Percentiles rank a stretch among this genome's conserved stretches.
These are phyloP conservation scores for Ascoidea tarda DNA, from an alignment of 805 yeast genomes.

Conservation along the genomic window DNA sequence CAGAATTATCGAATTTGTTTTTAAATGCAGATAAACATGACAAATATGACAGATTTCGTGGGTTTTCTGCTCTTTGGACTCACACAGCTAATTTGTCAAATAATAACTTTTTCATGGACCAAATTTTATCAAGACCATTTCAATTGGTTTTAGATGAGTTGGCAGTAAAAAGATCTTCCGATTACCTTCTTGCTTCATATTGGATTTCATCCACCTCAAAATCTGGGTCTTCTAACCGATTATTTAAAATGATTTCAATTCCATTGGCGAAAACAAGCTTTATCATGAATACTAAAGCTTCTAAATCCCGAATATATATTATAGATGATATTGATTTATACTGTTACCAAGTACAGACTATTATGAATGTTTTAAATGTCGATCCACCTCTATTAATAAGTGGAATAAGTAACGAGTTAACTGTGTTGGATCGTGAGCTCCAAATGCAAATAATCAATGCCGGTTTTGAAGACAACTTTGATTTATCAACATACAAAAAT, in stretches of 20 bases:
- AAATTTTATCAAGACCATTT: conserved; percentile 46
- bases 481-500: conserved; percentile 47
- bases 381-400: conserved; percentile 29
- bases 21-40: conserved; percentile 20
- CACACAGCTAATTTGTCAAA: conserved; percentile 41
- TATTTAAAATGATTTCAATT: conserved; percentile 46
- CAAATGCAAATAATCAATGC: conserved; percentile 17
- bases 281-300: conserved; percentile 11
- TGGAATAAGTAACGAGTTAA: conserved; percentile 41
- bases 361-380: conserved; percentile 36
- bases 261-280: conserved; percentile 33
- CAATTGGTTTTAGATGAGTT: conserved; percentile 56
- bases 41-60: conserved; percentile 29
- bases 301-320: conserved; percentile 14
- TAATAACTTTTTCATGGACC: conserved; percentile 18
- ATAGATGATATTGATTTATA: conserved; percentile 52
- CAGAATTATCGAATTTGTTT: conserved; percentile 49
- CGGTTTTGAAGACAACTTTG: conserved; percentile 19
- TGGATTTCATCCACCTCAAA: conserved; percentile 33
- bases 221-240: conserved; percentile 42
- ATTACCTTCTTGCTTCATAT: conserved; percentile 26
- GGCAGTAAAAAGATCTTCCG: conserved; percentile 25
- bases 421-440: conserved; percentile 30
- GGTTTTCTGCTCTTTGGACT: conserved; percentile 60
- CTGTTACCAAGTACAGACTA: conserved; percentile 41